Evolutionary conservation across 768 basidiomycete genomes (phyloP), one percentile per base, ranked within the genome.

Genomic region (Leccinum rimulosum): DNA sequence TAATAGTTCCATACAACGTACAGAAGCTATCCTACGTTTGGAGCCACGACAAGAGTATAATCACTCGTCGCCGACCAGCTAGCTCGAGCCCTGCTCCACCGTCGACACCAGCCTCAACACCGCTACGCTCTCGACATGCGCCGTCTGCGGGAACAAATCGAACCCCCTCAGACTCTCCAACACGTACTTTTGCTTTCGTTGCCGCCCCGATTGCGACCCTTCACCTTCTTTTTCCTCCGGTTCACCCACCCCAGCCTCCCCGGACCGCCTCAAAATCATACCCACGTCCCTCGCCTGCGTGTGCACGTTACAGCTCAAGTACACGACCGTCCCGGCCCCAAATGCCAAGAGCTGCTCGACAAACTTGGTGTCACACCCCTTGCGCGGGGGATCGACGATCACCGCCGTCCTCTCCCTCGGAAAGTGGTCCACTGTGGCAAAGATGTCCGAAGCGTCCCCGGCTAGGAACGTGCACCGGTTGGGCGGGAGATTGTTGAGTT

Each of bases 61-160:
- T 11, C n/a, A 43, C n/a, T 43, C 40, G 40, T 45, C 15, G 43
- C 43, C 2, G n/a, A 30, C 9, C 48, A 17, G n/a, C 40, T 43
- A 49, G 19, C 36, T 43, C 48, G 25, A 50, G 14, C n/a, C 14
- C 25, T 11, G 14, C 6, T 54, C 50, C 51, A 36, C 51, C 0
- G 7, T 25, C 33, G 59, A 62, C 6, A 74, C 75, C 48, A 87
- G 74, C 62, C 84, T 77, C 65, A 92, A 74, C 30, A 91, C 80
- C 6, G 88, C 87, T 12, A 93, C 85, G 56, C 83, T 84, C 75
- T 98, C 94, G 9, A 96, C 93, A 78, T 98, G 95, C 12, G 91
- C 89, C 27, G 94, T 96, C 79, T 98, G 95, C 8, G 96, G 93
- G 77, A 98, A 99, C 56, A 99, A 70, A 77, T 98, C 96, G 64